phyloP scores from a whole-genome alignment of 1,284 basidiomycete genomes.

The Pseudozyma sp. region DNA sequence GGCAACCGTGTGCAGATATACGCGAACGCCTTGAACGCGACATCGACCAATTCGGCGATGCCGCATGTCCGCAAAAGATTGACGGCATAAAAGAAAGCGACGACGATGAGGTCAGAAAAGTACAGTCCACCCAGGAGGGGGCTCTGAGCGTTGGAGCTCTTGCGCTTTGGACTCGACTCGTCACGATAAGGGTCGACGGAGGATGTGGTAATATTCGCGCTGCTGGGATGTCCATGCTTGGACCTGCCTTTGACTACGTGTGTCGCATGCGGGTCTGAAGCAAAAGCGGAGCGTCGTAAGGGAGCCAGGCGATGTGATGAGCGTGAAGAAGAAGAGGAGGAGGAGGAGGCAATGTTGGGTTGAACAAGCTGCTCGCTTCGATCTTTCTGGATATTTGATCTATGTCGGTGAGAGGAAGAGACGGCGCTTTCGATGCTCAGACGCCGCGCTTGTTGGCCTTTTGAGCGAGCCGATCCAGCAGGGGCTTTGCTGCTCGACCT shows the following conservation, averaged over 20 bases:
- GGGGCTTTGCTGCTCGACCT: slow-evolving; percentile 11
- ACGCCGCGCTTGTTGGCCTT: slow-evolving; percentile 43
- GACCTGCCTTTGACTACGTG: neutral
- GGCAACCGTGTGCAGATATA: slow-evolving; percentile 49
- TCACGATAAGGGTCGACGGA: slow-evolving; percentile 8
- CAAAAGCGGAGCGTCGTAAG: slow-evolving; percentile 16
- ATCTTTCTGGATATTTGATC: slow-evolving; percentile 7
- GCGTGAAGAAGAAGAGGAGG: slow-evolving; percentile 15
- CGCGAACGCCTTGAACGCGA: slow-evolving; percentile 52
- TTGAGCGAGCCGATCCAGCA: slow-evolving; percentile 29
- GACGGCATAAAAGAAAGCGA: slow-evolving; percentile 55
- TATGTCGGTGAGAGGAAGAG: slow-evolving; percentile 19
- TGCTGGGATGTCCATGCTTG: slow-evolving; percentile 5
- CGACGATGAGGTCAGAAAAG: slow-evolving; percentile 64
- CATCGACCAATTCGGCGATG: slow-evolving; percentile 62
- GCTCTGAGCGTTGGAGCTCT: slow-evolving; percentile 20
- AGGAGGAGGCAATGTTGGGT: slow-evolving; percentile 10
- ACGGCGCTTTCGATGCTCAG: slow-evolving; percentile 38
- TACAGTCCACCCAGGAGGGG: slow-evolving; percentile 64
- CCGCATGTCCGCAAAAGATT: slow-evolving; percentile 62
- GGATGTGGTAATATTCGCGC: neutral
- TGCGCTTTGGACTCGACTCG: slow-evolving; percentile 16
- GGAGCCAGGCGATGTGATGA: slow-evolving; percentile 14
- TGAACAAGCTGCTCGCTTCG: neutral
- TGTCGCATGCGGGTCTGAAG: slow-evolving; percentile 5